A percentile compares a stretch with the other conserved stretches of the same genome.
phyloP scores from a whole-genome alignment of 495 filamentous ascomycete genomes.

The Annulohypoxylon nitens region DNA sequence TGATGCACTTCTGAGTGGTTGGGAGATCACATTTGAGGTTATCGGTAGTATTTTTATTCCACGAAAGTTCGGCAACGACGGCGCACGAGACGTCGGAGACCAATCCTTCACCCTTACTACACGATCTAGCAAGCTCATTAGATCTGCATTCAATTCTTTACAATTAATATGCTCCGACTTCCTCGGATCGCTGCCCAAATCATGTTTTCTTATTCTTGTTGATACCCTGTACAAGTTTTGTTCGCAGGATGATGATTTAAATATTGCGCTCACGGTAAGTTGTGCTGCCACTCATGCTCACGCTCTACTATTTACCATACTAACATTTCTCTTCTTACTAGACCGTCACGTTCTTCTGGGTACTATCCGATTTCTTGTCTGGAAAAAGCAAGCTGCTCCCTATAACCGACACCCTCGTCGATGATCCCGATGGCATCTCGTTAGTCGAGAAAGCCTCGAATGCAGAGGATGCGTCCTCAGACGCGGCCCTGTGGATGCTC shows the following conservation, averaged over 20 bases:
- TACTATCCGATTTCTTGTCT: conserved; percentile 87
- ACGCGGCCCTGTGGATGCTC: conserved; percentile 83
- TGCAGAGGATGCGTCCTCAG: conserved; percentile 63
- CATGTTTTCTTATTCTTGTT: conserved; percentile 84
- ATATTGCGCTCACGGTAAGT: conserved; percentile 89
- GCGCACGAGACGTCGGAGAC: conserved; percentile 33
- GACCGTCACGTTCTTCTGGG: conserved; percentile 95
- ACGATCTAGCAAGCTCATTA: conserved; percentile 78
- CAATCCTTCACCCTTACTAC: conserved; percentile 57
- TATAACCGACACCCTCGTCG: conserved; percentile 63
- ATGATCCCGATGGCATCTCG: conserved; percentile 62
- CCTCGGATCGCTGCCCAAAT: conserved; percentile 78
- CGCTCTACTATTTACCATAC: not conserved
- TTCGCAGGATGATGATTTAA: conserved; percentile 88
- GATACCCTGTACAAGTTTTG: conserved; percentile 91
- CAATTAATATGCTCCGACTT: conserved; percentile 97
- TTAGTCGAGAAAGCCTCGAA: conserved; percentile 65
- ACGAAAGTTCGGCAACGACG: conserved; percentile 47
- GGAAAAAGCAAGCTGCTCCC: conserved; percentile 60
- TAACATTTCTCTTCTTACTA: conserved; percentile 51
- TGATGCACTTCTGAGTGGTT: conserved; percentile 82
- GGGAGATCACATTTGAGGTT: conserved; percentile 86
- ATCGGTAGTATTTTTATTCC: conserved; percentile 84
- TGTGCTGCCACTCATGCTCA: too few relatives aligned
- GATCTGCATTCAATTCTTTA: conserved; percentile 85